Base-by-base conservation (phyloP, 192 early-diverging fungal genomes). In the Backusella tuberculispora region DNA sequence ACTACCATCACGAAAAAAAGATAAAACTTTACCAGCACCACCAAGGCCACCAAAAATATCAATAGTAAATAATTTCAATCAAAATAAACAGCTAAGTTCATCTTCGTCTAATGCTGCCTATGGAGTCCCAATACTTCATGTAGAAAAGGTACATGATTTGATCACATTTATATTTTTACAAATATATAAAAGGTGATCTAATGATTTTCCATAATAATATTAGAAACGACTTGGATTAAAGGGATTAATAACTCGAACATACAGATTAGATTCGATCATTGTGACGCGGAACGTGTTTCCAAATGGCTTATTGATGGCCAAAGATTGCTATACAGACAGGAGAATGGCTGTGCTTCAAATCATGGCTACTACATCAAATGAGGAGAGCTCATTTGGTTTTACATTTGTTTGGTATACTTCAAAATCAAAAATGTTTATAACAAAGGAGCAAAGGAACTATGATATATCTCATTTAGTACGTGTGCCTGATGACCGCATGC, bases 1-100 rank as follows among this genome's bases (percentile, higher is more conserved):
- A 26, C 53, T 26, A 60, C 53, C 53, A 26, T 10, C 53, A 60
- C 53, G 24, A 60, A 26, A 24, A 60, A 60, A 60, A 26, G 21
- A 60, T 60, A 60, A 60, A 13, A 9, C 19, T 60, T 24, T 60
- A 60, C 53, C 53, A 60, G 10, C 53, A 26, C 21, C 21, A 4
- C 53, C 53, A 60, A 60, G 53, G 24, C 53, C 24, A 60, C 53
- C 53, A 60, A 60, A 60, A 60, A 60, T 60, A 60, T 5, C 53
- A 8, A 60, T 19, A 50, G n/a, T 19, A 60, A 60, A 26, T 10
- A 10, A 19, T 26, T 12, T 10, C 24, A 60, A 10, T 26, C 53
- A 26, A 60, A 26, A 13, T 24, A 60, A 60, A 26, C 53, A 60
- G 9, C 53, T 24, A 12, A 60, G 53, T 29, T 60, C 53, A 24